phyloP scores from a whole-genome alignment of 2,329 filamentous ascomycete genomes.

The Fonsecaea multimorphosa region DNA sequence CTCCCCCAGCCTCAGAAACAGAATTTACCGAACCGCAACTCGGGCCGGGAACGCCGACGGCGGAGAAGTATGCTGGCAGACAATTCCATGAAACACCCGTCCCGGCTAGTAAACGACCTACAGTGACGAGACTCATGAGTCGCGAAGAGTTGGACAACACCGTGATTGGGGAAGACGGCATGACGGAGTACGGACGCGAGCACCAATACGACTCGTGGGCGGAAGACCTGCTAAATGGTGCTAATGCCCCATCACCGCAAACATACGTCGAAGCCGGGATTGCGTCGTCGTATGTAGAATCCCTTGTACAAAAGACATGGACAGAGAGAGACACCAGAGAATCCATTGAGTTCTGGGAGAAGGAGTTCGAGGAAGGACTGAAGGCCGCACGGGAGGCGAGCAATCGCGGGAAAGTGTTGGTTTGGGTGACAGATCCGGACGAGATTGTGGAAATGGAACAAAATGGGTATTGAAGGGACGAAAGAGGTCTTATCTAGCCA shows the following conservation, averaged over 20 bases:
- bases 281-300: conserved; percentile 25
- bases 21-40: conserved; percentile 25
- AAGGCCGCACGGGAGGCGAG: conserved; percentile 26
- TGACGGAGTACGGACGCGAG: conserved; percentile 34
- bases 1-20: conserved; percentile 23
- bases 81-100: conserved; percentile 4
- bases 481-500: background rate
- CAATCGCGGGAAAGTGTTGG: conserved; percentile 25
- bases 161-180: conserved; percentile 29
- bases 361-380: conserved; percentile 33
- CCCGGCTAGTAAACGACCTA: background rate
- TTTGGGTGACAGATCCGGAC: conserved; percentile 33
- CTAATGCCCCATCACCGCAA: conserved; percentile 20
- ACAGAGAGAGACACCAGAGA: conserved; percentile 31
- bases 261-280: conserved; percentile 34
- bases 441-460: conserved; percentile 20
- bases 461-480: background rate
- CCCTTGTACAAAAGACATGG: conserved; percentile 34
- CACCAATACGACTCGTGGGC: conserved; percentile 36
- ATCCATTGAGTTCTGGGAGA: conserved; percentile 30
- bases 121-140: background rate
- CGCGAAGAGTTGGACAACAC: conserved; percentile 33
- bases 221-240: conserved; percentile 15
- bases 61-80: background rate
- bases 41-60: conserved; percentile 9